Evolutionary conservation across 331 rosid genomes (phyloP).

Genomic region (Prunus yedoensis): DNA sequence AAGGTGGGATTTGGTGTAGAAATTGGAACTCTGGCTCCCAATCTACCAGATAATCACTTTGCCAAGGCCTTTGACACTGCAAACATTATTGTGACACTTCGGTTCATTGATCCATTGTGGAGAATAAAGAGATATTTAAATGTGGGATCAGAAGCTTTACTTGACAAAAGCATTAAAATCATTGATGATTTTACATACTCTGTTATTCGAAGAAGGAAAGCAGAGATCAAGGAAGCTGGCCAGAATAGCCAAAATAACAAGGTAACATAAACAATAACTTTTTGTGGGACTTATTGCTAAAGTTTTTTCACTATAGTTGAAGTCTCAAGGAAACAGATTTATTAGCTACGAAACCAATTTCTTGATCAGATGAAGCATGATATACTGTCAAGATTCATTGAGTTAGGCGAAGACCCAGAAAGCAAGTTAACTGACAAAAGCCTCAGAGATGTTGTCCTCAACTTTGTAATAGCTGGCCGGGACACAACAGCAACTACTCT

Average conservation of each 20-base stretch:
- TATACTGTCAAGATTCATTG: slow-evolving; percentile 82
- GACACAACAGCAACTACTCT: slow-evolving; percentile 95
- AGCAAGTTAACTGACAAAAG: slow-evolving; percentile 60
- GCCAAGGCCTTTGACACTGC: slow-evolving; percentile 86
- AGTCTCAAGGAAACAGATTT: neutral
- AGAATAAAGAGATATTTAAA: slow-evolving; percentile 63
- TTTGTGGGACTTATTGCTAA: neutral
- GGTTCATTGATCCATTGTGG: slow-evolving; percentile 90
- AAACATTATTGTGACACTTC: slow-evolving; percentile 77
- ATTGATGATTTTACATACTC: slow-evolving; percentile 83
- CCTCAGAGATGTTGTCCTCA: slow-evolving; percentile 81
- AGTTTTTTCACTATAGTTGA: neutral
- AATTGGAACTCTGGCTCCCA: slow-evolving; percentile 76
- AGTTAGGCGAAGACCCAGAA: slow-evolving; percentile 51
- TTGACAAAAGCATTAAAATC: slow-evolving; percentile 64
- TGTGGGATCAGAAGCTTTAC: slow-evolving; percentile 82
- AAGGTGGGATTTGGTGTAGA: slow-evolving; percentile 97
- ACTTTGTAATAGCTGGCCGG: slow-evolving; percentile 89
- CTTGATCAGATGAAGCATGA: slow-evolving; percentile 72
- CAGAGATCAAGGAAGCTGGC: slow-evolving; percentile 59
- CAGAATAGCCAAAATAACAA: slow-evolving; percentile 31
- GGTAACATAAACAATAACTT: slow-evolving; percentile 33
- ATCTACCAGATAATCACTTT: slow-evolving; percentile 68
- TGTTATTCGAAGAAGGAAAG: slow-evolving; percentile 69
- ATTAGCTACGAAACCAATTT: neutral